phyloP scores from a whole-genome alignment of 2,329 filamentous ascomycete genomes.

The Neoarthrinium moseri region DNA sequence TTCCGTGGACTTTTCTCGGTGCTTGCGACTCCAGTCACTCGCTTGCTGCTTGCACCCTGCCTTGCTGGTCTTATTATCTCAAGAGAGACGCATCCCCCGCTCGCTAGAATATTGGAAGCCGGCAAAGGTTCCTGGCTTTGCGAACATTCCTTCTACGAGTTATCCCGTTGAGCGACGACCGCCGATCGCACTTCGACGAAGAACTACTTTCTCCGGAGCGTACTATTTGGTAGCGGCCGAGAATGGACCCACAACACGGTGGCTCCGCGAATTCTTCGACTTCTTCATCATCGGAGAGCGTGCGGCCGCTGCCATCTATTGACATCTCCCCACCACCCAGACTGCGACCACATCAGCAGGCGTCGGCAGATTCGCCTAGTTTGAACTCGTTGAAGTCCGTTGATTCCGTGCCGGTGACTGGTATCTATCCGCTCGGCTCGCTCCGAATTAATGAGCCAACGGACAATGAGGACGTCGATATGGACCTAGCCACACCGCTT shows the following conservation, averaged over 20 bases:
- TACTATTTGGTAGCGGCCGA: no score
- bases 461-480: constrained; percentile 8
- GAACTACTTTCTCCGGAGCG: background rate
- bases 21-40: background rate
- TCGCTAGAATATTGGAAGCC: no score
- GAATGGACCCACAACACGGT: constrained; percentile 7
- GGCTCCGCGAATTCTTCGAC: constrained; percentile 4
- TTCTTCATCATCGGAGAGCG: background rate
- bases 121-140: no score
- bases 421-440: constrained; percentile 22
- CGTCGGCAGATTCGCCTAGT: constrained; percentile 10
- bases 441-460: constrained; percentile 17
- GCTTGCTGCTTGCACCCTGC: background rate
- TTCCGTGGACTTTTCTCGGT: background rate
- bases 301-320: background rate
- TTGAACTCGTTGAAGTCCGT: constrained; percentile 22
- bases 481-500: constrained; percentile 14
- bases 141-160: no score
- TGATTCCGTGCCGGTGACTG: constrained; percentile 32
- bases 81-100: no score
- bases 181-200: background rate
- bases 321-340: background rate
- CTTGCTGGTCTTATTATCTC: no score
- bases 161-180: background rate
- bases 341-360: background rate